Base-by-base conservation (phyloP, 176 grass and related monocot genomes). In the Otatea glauca region DNA sequence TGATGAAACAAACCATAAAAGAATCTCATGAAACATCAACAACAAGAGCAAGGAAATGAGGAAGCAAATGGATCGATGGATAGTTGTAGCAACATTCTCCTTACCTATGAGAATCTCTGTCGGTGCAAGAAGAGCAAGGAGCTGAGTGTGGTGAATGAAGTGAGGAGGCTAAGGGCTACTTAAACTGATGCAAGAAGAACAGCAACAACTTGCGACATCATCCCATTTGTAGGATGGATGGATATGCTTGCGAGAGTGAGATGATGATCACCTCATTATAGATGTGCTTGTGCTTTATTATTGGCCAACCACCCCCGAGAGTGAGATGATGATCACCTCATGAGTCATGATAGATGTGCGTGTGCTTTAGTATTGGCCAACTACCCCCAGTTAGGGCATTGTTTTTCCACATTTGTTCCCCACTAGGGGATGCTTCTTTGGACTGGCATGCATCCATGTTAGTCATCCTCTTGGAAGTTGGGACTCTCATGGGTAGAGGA, bases 391-490 rank as follows among this genome's bases (percentile, higher is more conserved):
- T 21, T 56, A 67, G 58, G 81, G 38, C 74, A 21, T 6, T 59
- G 3, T 61, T 80, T 85, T 68, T 74, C 75, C 25, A 74, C 67
- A 66, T 39, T n/a, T 73, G 75, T 80, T 68, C 75, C 59, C 81
- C 81, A 84, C 87, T 47, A 75, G 68, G 81, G 39, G 49, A 60
- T 64, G 87, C 81, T 74, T 15, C 68, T 85, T 89, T 80, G 76
- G 87, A 85, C 82, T 65, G 59, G 59, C 75, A 74, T 79, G 45
- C 18, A 68, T 79, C 45, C 18, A 29, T 58, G 38, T 8, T 41
- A 15, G 62, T n/a, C 62, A 4, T 66, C 37, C 79, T 24, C 80
- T 77, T 72, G n/a, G n/a, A n/a, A n/a, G n/a, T n/a, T n/a, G 86
- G 74, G 66, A 70, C 17, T 78, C 23, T 15, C 66, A 65, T 34